phyloP scores from a whole-genome alignment of 2,329 filamentous ascomycete species.

The Pseudogymnoascus sp. region DNA sequence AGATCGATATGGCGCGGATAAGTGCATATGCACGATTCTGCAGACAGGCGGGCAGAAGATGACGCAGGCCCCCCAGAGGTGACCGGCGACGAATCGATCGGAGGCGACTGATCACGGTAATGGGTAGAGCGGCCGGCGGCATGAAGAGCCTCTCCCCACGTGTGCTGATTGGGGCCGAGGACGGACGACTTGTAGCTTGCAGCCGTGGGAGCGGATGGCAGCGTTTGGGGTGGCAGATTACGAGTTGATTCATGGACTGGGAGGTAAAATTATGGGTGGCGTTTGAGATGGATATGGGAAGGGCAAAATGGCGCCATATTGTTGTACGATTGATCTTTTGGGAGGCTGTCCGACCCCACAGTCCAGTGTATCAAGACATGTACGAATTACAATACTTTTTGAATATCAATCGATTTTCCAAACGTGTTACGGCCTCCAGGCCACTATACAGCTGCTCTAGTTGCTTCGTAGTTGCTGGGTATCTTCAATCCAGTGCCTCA shows the following conservation, averaged over 20 bases:
- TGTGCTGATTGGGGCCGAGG: not conserved
- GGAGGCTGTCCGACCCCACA: not conserved
- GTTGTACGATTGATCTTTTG: not conserved
- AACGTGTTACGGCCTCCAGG: not conserved
- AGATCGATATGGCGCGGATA: not conserved
- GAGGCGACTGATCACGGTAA: not conserved
- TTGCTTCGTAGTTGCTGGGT: not conserved
- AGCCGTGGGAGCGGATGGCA: not conserved
- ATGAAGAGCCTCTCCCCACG: not conserved
- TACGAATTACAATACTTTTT: not conserved
- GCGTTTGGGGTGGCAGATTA: not conserved
- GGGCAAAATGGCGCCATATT: not conserved
- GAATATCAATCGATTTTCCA: not conserved
- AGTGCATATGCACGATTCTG: slow-evolving; percentile 6
- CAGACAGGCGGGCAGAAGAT: not conserved
- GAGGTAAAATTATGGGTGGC: not conserved
- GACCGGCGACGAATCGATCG: not conserved
- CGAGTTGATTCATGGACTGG: not conserved
- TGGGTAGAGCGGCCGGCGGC: not conserved
- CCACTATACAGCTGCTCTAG: too few species aligned
- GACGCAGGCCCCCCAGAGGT: not conserved
- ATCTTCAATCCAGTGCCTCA: too few species aligned
- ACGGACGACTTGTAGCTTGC: not conserved
- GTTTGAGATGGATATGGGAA: not conserved
- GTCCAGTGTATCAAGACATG: not conserved